A percentile compares a stretch with the other conserved stretches of the same genome.
Evolutionary conservation across 2,329 filamentous ascomycete genomes (phyloP).

Genomic region (Cyphellophora attinorum): DNA sequence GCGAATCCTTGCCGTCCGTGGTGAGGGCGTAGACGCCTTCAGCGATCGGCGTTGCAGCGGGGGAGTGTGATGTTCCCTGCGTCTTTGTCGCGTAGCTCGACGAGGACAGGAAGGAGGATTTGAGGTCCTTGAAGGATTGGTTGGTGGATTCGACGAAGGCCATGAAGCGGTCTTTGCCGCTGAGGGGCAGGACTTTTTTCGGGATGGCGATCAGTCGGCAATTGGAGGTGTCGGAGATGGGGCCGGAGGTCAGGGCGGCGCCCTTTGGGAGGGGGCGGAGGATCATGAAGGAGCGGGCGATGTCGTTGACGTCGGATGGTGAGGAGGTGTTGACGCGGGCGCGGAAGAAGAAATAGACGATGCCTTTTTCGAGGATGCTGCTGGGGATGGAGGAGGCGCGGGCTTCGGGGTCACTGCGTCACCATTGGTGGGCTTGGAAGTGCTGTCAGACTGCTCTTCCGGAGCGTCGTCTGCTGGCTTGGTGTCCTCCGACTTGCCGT

Average conservation of each 20-base stretch:
- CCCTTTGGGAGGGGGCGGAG: conserved; percentile 62
- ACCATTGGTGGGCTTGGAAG: conserved; percentile 11
- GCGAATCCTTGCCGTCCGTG: conserved; percentile 59
- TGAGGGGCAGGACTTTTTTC: conserved; percentile 72
- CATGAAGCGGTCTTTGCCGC: conserved; percentile 62
- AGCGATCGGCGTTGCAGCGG: conserved; percentile 64
- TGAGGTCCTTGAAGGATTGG: conserved; percentile 57
- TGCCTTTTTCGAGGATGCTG: conserved; percentile 72
- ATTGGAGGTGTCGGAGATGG: conserved; percentile 46
- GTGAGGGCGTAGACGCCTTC: conserved; percentile 82
- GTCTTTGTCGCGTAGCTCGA: conserved; percentile 70
- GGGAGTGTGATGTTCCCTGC: conserved; percentile 55
- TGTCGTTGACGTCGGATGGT: conserved; percentile 58
- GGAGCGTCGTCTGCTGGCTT: no score
- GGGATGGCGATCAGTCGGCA: conserved; percentile 68
- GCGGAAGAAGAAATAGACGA: conserved; percentile 86
- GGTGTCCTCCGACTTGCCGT: no score
- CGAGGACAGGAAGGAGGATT: conserved; percentile 58
- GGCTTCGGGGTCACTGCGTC: conserved; percentile 41
- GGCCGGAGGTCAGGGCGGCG: conserved; percentile 56
- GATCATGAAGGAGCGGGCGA: conserved; percentile 70
- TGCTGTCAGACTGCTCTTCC: conserved; percentile 5
- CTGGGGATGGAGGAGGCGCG: conserved; percentile 44
- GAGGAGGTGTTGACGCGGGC: conserved; percentile 65
- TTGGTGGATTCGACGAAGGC: conserved; percentile 71